phyloP scores from a whole-genome alignment of 106 monocot species.

The Amphibolis antarctica region DNA sequence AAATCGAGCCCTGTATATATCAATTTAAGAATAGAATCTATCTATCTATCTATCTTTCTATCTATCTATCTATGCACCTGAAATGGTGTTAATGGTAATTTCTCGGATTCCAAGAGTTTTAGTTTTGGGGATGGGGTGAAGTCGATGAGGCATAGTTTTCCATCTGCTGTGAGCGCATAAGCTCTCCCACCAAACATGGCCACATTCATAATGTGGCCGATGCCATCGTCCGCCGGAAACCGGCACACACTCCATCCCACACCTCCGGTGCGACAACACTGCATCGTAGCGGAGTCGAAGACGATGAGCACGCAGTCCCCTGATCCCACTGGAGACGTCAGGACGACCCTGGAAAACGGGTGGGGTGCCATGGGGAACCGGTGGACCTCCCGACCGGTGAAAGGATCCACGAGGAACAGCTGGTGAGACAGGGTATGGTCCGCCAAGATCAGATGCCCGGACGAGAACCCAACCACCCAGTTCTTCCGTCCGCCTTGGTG shows the following conservation, averaged over 20 bases:
- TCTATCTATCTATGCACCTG: not conserved
- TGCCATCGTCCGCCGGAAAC: slow-evolving; percentile 1
- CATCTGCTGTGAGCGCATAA: not conserved
- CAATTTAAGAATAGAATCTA: too few relatives aligned
- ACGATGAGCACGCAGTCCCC: not conserved
- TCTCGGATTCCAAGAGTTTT: not conserved
- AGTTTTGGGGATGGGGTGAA: slow-evolving; percentile 1
- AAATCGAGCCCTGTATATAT: too few relatives aligned
- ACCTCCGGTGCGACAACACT: slow-evolving; percentile 4
- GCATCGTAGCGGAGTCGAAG: slow-evolving; percentile 4
- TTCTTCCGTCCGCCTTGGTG: not conserved
- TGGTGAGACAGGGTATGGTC: not conserved
- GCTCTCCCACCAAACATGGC: not conserved
- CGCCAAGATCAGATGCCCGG: slow-evolving; percentile 9
- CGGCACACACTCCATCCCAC: slow-evolving; percentile 1
- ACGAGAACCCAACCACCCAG: slow-evolving; percentile 10
- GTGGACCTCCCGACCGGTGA: slow-evolving; percentile 2
- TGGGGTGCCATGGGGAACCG: slow-evolving; percentile 3
- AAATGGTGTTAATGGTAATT: slow-evolving; percentile 2
- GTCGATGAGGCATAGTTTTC: not conserved
- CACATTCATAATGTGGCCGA: not conserved
- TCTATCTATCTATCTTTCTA: not conserved
- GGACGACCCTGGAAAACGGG: slow-evolving; percentile 4
- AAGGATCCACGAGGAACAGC: slow-evolving; percentile 7
- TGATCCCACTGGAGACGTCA: not conserved